Conservation (phyloP, 768 basidiomycete species). For the Hygrophorus pudorinus region DNA sequence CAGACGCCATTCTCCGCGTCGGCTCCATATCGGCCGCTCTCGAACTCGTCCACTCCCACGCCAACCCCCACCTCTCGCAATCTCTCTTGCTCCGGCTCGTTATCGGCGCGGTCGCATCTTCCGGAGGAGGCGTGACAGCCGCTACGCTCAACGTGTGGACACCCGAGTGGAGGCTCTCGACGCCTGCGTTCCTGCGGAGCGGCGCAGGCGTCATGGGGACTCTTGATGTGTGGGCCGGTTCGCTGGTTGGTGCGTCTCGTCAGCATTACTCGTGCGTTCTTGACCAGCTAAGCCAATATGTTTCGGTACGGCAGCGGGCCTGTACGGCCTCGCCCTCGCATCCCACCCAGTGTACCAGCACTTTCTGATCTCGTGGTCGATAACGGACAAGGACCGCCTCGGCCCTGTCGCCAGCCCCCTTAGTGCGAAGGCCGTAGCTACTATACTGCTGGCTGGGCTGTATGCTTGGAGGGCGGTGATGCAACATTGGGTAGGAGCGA, state of each 20-base stretch:
- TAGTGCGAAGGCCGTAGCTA: constrained; percentile 6
- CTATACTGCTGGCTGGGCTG: constrained; percentile 5
- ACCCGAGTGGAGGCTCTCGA: constrained; percentile 33
- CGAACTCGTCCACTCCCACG: constrained; percentile 21
- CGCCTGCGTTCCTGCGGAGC: constrained; percentile 33
- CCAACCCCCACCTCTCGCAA: constrained; percentile 22
- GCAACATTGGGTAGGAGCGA: constrained; percentile 2
- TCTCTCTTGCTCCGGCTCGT: constrained; percentile 38
- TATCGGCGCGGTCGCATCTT: constrained; percentile 35
- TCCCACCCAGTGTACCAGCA: neutral
- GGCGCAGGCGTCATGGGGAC: constrained; percentile 30
- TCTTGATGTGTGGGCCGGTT: constrained; percentile 44
- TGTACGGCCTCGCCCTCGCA: neutral
- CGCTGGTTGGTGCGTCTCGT: constrained; percentile 24
- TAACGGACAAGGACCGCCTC: neutral
- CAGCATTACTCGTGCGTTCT: too few relatives aligned
- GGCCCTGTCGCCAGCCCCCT: neutral
- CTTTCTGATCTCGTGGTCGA: neutral
- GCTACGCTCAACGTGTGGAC: constrained; percentile 35
- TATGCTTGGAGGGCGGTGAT: constrained; percentile 5
- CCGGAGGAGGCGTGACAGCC: constrained; percentile 35
- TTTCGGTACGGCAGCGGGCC: neutral
- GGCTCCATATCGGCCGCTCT: constrained; percentile 29
- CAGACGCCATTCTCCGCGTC: constrained; percentile 39
- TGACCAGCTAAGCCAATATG: too few relatives aligned